Conservation (phyloP, 2,329 filamentous ascomycete genomes). For the Trichoderma gracile region DNA sequence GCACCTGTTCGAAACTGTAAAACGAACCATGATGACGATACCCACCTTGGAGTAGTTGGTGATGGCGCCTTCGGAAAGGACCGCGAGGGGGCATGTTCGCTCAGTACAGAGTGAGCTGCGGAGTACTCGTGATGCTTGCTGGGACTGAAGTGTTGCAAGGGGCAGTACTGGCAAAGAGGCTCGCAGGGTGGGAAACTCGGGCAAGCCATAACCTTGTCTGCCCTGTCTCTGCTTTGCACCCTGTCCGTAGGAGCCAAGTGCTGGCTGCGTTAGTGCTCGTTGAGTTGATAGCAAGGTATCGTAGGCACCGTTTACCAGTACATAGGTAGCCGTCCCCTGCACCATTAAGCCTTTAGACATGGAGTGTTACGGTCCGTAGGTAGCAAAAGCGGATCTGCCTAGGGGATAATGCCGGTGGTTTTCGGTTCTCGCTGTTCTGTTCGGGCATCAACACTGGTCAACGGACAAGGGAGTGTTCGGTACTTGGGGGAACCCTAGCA, state of each 20-base stretch:
- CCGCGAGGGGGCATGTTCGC: conserved; percentile 1
- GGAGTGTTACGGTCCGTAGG: neutral
- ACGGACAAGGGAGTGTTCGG: neutral
- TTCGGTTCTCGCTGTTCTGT: conserved; percentile 22
- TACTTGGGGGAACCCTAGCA: neutral
- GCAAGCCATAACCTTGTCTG: conserved; percentile 5
- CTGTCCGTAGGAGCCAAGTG: neutral
- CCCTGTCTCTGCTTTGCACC: neutral
- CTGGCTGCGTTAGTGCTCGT: neutral
- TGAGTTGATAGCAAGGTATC: neutral
- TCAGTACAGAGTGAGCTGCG: neutral
- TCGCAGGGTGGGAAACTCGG: conserved; percentile 13
- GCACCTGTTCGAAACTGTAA: too few relatives aligned
- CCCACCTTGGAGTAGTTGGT: neutral
- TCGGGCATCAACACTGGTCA: conserved; percentile 22
- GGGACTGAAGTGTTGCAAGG: neutral
- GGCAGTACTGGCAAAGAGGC: neutral
- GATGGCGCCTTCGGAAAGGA: neutral
- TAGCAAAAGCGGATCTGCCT: conserved; percentile 10
- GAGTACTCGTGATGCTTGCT: neutral
- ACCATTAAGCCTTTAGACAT: neutral
- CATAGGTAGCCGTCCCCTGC: neutral
- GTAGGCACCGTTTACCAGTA: neutral
- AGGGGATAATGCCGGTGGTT: conserved; percentile 3
- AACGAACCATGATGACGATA: too few relatives aligned